A percentile compares a stretch with the other conserved stretches of the same genome.
Conservation (phyloP, 768 basidiomycete species). For the Lentinus tigrinus region DNA sequence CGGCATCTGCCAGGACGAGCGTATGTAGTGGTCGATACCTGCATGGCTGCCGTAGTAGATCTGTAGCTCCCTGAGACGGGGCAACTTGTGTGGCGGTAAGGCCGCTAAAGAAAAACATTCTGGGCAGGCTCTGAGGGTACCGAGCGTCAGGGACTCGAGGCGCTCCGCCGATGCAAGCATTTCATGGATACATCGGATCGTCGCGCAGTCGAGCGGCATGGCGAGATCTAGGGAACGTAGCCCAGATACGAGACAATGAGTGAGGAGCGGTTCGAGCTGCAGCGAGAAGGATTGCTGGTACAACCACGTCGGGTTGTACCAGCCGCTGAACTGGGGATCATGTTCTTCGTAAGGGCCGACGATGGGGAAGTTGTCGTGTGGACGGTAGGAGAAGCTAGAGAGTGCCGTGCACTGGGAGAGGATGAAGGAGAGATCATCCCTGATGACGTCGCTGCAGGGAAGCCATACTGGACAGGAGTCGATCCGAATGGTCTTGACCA, state of each 20-base stretch:
- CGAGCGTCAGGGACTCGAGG: too few species aligned
- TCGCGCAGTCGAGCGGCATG: too few species aligned
- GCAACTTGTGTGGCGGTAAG: background rate
- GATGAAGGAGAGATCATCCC: background rate
- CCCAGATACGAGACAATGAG: too few species aligned
- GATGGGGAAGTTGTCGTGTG: background rate
- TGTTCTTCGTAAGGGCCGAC: background rate
- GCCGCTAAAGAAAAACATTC: background rate
- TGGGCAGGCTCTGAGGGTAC: too few species aligned
- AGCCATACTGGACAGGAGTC: slow-evolving; percentile 6
- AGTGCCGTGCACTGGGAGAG: background rate
- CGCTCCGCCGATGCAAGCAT: too few species aligned
- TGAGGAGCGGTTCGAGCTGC: too few species aligned
- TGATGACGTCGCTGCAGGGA: background rate
- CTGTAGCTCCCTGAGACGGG: background rate
- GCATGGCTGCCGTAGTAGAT: background rate
- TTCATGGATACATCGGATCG: too few species aligned
- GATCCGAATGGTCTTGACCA: slow-evolving; percentile 6
- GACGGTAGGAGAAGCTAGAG: background rate
- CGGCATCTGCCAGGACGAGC: background rate
- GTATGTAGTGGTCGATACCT: background rate
- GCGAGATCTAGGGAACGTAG: too few species aligned
- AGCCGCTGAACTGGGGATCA: background rate
- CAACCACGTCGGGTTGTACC: background rate
- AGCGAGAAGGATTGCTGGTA: background rate